Evolutionary conservation across 352 stramenopile genomes (phyloP).

Genomic region (Globisporangium emineosum): DNA sequence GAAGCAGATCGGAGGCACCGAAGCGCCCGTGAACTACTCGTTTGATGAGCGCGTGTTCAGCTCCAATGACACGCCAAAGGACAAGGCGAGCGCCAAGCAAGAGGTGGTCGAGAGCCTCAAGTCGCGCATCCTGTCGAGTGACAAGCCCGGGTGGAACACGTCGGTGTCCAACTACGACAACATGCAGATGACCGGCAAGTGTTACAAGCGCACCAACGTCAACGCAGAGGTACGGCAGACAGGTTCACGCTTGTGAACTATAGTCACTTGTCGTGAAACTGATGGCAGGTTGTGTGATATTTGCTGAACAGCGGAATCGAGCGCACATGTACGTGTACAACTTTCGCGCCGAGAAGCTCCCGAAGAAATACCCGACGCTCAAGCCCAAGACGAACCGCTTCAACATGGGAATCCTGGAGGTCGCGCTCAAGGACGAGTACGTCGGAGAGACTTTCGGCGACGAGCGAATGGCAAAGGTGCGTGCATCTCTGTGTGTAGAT

Average conservation of each 20-base stretch:
- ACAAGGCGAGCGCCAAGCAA: constrained; percentile 59
- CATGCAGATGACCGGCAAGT: constrained; percentile 69
- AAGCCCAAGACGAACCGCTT: constrained; percentile 76
- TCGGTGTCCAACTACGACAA: constrained; percentile 75
- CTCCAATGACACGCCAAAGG: constrained; percentile 45
- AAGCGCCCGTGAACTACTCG: constrained; percentile 63
- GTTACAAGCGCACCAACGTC: constrained; percentile 72
- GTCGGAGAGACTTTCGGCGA: constrained; percentile 64
- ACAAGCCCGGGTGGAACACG: constrained; percentile 55
- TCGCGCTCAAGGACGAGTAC: constrained; percentile 61
- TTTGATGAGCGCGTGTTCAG: constrained; percentile 75
- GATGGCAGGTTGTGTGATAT: background rate
- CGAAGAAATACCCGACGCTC: constrained; percentile 69
- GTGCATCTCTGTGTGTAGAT: constrained; percentile 10
- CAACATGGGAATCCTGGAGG: constrained; percentile 74
- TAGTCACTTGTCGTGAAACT: too few relatives aligned
- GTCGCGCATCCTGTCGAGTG: constrained; percentile 53
- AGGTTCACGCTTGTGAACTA: too few relatives aligned
- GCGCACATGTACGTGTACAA: constrained; percentile 86
- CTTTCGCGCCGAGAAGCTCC: constrained; percentile 79
- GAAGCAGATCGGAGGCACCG: constrained; percentile 63
- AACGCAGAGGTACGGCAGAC: constrained; percentile 57
- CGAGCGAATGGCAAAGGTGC: constrained; percentile 54
- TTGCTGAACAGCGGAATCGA: constrained; percentile 55
- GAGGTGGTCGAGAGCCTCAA: constrained; percentile 57